These are phyloP conservation scores for Eutrema heterophyllum DNA, from an alignment of 345 rosid genomes.

Conservation along the genomic window DNA sequence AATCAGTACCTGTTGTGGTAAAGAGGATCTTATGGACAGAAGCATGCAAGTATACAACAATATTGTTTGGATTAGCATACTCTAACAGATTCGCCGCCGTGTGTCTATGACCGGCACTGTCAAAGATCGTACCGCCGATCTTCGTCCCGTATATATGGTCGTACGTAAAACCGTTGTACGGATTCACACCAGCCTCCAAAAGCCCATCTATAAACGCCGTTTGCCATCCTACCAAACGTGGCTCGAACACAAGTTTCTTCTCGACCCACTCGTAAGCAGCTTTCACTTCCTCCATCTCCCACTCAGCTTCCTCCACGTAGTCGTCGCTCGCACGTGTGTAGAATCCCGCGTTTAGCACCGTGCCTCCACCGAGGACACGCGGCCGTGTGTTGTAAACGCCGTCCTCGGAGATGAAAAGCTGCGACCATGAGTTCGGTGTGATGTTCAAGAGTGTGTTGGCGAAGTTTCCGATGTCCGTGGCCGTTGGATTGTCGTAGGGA, in stretches of 20 bases:
- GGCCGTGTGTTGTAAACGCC: slow-evolving; percentile 62
- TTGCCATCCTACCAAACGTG: slow-evolving; percentile 46
- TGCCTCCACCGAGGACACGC: slow-evolving; percentile 66
- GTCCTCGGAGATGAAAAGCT: slow-evolving; percentile 54
- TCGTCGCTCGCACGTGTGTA: slow-evolving; percentile 36
- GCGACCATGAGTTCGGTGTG: slow-evolving; percentile 42
- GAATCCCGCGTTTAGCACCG: slow-evolving; percentile 62
- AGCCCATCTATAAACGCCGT: slow-evolving; percentile 59
- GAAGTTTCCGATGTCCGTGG: slow-evolving; percentile 36
- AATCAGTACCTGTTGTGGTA: background rate
- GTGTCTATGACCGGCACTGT: slow-evolving; percentile 48
- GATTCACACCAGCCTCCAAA: slow-evolving; percentile 46
- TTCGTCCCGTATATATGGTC: slow-evolving; percentile 65
- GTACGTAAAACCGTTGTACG: slow-evolving; percentile 54
- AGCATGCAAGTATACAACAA: slow-evolving; percentile 48
- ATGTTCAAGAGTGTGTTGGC: slow-evolving; percentile 20
- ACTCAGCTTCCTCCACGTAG: slow-evolving; percentile 36
- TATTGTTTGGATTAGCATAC: slow-evolving; percentile 42
- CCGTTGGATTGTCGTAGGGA: slow-evolving; percentile 42
- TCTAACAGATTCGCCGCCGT: slow-evolving; percentile 63
- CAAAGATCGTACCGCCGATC: slow-evolving; percentile 59
- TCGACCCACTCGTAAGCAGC: slow-evolving; percentile 63
- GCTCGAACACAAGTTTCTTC: slow-evolving; percentile 47
- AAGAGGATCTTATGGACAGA: slow-evolving; percentile 48
- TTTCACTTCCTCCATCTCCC: slow-evolving; percentile 37